Conservation (phyloP, 2,329 filamentous ascomycete genomes). For the Calonectria multiphialidica region DNA sequence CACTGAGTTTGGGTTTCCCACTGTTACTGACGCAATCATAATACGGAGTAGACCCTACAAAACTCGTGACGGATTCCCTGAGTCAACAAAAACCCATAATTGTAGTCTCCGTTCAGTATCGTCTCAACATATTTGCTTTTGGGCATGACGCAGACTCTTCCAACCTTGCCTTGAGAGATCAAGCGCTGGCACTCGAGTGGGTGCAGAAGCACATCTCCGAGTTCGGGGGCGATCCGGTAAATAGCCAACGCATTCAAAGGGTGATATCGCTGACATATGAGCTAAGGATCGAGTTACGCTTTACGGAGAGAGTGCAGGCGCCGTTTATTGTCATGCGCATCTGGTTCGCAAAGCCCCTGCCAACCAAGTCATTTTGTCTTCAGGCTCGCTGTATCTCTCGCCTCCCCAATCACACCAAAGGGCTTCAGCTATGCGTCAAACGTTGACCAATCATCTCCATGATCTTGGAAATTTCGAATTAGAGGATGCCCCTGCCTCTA, state of each 20-base stretch:
- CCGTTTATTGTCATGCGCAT: conserved; percentile 58
- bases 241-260: too few relatives aligned
- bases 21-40: not conserved
- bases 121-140: conserved; percentile 53
- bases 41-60: conserved; percentile 44
- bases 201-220: conserved; percentile 42
- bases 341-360: conserved; percentile 51
- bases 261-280: not conserved
- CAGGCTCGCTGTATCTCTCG: conserved; percentile 57
- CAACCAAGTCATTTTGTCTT: conserved; percentile 53
- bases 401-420: conserved; percentile 49
- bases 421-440: conserved; percentile 11
- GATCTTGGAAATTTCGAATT: not conserved
- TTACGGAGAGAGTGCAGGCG: conserved; percentile 59
- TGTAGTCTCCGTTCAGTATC: conserved; percentile 36
- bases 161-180: conserved; percentile 51
- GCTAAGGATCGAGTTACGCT: conserved; percentile 54
- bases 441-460: not conserved
- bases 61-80: conserved; percentile 51
- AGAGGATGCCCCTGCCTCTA: conserved; percentile 4
- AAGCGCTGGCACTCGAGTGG: conserved; percentile 49
- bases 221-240: conserved; percentile 46
- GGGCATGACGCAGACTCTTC: conserved; percentile 51
- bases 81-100: conserved; percentile 35
- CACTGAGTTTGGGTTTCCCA: not conserved